These are phyloP conservation scores for Aureobasidium sp. DNA, from an alignment of 2,329 filamentous ascomycete genomes.

Conservation along the genomic window DNA sequence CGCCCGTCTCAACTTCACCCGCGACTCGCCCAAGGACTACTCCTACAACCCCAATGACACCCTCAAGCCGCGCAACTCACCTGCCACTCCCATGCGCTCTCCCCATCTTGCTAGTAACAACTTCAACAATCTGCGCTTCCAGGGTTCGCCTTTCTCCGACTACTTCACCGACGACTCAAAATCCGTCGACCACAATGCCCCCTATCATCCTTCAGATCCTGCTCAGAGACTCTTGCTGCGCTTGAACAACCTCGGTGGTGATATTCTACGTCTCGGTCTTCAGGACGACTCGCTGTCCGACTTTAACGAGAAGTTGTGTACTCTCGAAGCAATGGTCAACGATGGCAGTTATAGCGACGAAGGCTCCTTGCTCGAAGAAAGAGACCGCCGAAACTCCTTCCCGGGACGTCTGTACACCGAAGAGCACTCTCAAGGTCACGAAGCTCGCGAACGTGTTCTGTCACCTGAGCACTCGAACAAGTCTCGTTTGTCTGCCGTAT, in stretches of 20 bases:
- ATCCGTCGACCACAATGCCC: slow-evolving; percentile 17
- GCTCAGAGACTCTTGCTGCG: slow-evolving; percentile 29
- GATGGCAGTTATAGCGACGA: not conserved
- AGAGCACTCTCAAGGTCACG: not conserved
- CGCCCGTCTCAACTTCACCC: slow-evolving; percentile 12
- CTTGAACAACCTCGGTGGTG: slow-evolving; percentile 28
- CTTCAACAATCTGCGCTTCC: slow-evolving; percentile 14
- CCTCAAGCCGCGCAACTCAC: slow-evolving; percentile 11
- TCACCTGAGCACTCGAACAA: slow-evolving; percentile 1
- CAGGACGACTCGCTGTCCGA: slow-evolving; percentile 4
- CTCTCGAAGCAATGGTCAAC: slow-evolving; percentile 3
- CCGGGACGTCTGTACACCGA: not conserved
- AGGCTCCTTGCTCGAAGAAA: not conserved
- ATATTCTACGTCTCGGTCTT: slow-evolving; percentile 24
- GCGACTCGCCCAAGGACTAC: slow-evolving; percentile 10
- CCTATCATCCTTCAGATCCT: slow-evolving; percentile 18
- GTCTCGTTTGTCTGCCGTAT: not conserved
- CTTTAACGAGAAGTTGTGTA: slow-evolving; percentile 16
- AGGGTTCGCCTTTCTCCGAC: slow-evolving; percentile 32
- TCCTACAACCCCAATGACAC: slow-evolving; percentile 4
- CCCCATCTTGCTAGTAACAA: slow-evolving; percentile 7
- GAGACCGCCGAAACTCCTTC: slow-evolving; percentile 4
- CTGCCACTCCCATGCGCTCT: slow-evolving; percentile 14
- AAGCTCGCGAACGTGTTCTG: not conserved
- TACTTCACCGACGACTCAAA: slow-evolving; percentile 32